Evolutionary conservation across 345 rosid species (phyloP).

Genomic region (Hibiscus trionum): DNA sequence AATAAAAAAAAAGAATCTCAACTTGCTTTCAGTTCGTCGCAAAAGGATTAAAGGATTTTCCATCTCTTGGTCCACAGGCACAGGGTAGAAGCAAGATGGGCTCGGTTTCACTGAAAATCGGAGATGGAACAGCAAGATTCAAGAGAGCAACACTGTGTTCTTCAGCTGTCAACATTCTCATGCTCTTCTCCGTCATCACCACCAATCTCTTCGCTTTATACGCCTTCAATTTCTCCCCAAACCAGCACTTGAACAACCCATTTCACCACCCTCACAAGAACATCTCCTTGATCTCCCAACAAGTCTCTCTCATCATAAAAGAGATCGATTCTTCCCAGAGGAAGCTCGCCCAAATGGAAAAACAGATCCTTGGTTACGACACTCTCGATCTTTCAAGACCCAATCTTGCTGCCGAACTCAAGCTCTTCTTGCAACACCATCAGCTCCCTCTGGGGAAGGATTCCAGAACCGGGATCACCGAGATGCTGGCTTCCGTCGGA

Average conservation of each 20-base stretch:
- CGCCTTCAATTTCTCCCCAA: constrained; percentile 68
- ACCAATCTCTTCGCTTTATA: constrained; percentile 92
- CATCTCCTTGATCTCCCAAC: constrained; percentile 78
- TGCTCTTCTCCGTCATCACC: constrained; percentile 84
- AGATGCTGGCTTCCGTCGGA: constrained; percentile 91
- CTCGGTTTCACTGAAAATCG: constrained; percentile 77
- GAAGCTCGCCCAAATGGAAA: constrained; percentile 85
- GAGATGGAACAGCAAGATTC: constrained; percentile 96
- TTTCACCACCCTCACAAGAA: constrained; percentile 32
- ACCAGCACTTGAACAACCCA: constrained; percentile 18
- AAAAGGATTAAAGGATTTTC: neutral
- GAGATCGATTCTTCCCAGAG: constrained; percentile 86
- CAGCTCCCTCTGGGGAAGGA: constrained; percentile 77
- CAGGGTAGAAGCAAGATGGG: constrained; percentile 45
- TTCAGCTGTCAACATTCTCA: constrained; percentile 74
- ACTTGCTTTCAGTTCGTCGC: constrained; percentile 5
- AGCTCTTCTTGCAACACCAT: constrained; percentile 61
- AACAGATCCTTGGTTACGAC: constrained; percentile 74
- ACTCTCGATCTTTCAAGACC: constrained; percentile 79
- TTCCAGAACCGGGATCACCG: constrained; percentile 75
- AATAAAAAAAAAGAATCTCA: neutral
- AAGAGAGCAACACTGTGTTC: constrained; percentile 62
- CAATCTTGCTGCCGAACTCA: constrained; percentile 75
- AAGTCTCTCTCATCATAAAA: constrained; percentile 66
- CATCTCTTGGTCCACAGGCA: neutral